phyloP scores from a whole-genome alignment of 805 yeast species.

The Torulaspora microellipsoides region DNA sequence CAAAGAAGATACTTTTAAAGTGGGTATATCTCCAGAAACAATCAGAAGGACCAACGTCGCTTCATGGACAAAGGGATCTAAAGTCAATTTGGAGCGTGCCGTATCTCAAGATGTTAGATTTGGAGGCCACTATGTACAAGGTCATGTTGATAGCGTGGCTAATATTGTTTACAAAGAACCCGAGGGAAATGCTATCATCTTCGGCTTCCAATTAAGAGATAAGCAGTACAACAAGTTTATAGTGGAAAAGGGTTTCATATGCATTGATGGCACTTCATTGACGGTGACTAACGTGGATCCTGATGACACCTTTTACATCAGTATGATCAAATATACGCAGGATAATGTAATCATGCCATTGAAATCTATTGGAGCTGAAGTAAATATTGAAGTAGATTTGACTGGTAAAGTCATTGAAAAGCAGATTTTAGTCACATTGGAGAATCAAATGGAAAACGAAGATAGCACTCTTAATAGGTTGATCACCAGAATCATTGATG shows the following conservation, averaged over 20 bases:
- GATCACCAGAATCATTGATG: constrained; percentile 46
- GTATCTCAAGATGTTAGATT: constrained; percentile 69
- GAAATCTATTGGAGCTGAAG: constrained; percentile 57
- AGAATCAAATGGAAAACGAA: constrained; percentile 47
- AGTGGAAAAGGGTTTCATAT: constrained; percentile 92
- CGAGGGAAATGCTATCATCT: constrained; percentile 75
- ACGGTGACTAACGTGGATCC: constrained; percentile 81
- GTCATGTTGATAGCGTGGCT: constrained; percentile 92
- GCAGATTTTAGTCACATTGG: constrained; percentile 62
- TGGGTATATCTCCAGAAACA: constrained; percentile 92
- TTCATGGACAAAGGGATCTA: constrained; percentile 47
- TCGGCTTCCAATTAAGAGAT: constrained; percentile 70
- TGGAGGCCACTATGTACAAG: constrained; percentile 98
- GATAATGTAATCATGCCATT: constrained; percentile 66
- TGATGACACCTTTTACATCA: constrained; percentile 61
- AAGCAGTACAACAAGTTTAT: constrained; percentile 57
- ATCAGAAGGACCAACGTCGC: constrained; percentile 76
- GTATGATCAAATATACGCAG: constrained; percentile 92
- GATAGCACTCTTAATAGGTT: constrained; percentile 48
- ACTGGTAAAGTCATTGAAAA: constrained; percentile 89
- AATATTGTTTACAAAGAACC: constrained; percentile 45
- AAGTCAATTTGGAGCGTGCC: constrained; percentile 90
- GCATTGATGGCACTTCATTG: constrained; percentile 88
- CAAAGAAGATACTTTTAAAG: constrained; percentile 58
- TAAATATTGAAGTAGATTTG: constrained; percentile 91